These are phyloP conservation scores for Sporothrix mexicana DNA, from an alignment of 2,329 filamentous ascomycete genomes.

Conservation along the genomic window DNA sequence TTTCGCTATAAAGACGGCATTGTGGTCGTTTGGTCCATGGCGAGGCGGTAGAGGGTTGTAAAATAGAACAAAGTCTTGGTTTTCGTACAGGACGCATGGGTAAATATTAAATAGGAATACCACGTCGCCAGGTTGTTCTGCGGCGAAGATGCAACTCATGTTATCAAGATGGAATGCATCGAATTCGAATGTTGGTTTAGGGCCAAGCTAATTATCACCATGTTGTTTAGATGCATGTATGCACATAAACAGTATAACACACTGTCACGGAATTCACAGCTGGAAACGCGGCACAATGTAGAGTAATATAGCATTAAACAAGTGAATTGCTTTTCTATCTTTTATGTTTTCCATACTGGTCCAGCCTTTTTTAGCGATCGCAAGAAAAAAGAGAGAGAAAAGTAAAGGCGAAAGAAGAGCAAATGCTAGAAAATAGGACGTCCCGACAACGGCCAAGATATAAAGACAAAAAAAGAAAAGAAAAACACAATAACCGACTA, in stretches of 20 bases:
- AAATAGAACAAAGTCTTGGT: not conserved
- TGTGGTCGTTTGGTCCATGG: not conserved
- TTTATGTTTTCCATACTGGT: not conserved
- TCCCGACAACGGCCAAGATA: slow-evolving; percentile 12
- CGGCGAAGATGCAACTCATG: not conserved
- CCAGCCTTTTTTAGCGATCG: slow-evolving; percentile 16
- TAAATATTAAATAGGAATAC: not conserved
- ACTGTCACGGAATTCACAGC: not conserved
- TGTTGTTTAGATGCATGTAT: slow-evolving; percentile 22
- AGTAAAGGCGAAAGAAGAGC: not conserved
- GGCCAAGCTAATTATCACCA: not conserved
- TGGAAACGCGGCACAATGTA: not conserved
- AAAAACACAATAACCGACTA: not conserved
- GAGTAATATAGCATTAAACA: not conserved
- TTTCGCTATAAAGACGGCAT: slow-evolving; percentile 52
- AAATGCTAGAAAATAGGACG: not conserved
- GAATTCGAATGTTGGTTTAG: slow-evolving; percentile 6
- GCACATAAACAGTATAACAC: not conserved
- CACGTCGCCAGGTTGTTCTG: not conserved
- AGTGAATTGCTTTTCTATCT: slow-evolving; percentile 21
- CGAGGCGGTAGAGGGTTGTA: not conserved
- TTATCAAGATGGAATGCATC: not conserved
- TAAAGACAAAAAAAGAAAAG: slow-evolving; percentile 1
- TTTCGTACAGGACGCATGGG: not conserved
- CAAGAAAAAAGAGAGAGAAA: not conserved